Conservation (phyloP, 805 yeast genomes). For the Lachancea kluyveri region DNA sequence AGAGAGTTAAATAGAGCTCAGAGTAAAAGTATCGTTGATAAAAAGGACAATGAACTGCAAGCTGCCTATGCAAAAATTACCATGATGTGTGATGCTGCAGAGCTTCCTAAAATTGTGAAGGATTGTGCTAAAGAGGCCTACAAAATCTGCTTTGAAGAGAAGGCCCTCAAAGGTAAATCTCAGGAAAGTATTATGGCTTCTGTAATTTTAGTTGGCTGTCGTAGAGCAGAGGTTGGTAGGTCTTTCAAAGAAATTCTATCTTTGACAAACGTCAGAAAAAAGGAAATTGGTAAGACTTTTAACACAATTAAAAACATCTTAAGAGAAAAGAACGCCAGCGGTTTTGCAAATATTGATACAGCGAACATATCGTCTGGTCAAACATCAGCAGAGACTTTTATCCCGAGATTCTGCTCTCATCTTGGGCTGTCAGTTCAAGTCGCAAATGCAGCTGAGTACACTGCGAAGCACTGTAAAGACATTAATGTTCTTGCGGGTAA, state of each 20-base stretch:
- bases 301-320: conserved; percentile 72
- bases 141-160: conserved; percentile 83
- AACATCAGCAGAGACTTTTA: conserved; percentile 88
- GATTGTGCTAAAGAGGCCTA: conserved; percentile 97
- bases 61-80: conserved; percentile 87
- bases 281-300: conserved; percentile 89
- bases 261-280: conserved; percentile 85
- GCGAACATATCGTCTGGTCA: conserved; percentile 63
- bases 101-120: conserved; percentile 88
- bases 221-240: conserved; percentile 90
- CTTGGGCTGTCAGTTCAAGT: conserved; percentile 80
- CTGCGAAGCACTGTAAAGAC: conserved; percentile 84
- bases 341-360: conserved; percentile 34
- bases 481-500: conserved; percentile 93
- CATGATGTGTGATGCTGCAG: conserved; percentile 95
- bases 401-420: conserved; percentile 93
- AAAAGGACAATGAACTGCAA: conserved; percentile 79
- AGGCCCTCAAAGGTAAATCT: conserved; percentile 79
- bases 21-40: conserved; percentile 76
- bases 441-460: conserved; percentile 87
- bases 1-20: conserved; percentile 89
- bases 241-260: conserved; percentile 96
- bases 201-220: conserved; percentile 87
- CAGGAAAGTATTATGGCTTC: conserved; percentile 96
- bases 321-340: conserved; percentile 37